Evolutionary conservation across 1,139 yeast species (phyloP), one percentile per base, ranked within the genome.

Genomic region (Hansenula sp.): DNA sequence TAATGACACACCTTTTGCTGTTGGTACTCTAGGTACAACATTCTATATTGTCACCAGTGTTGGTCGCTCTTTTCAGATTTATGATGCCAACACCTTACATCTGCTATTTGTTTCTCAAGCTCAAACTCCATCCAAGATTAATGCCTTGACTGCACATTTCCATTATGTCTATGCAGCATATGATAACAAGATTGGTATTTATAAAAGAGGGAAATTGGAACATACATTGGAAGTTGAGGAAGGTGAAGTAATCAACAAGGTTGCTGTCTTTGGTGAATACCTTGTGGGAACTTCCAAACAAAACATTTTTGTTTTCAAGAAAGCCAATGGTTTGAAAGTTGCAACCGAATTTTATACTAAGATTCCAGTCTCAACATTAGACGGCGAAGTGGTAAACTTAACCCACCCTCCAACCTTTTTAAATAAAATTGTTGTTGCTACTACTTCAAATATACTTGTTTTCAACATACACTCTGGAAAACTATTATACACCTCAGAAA

Each of bases 321-420:
- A 79, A 60, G 65, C 72, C 2, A 51, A 64, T 13, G 73, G 73
- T 1, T 48, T 54, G 45, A 82, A 81, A 55, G 70, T 69, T 50
- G 76, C 89, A 17, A 73, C 81, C 17, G 84, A 81, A 53, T 75
- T 77, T 46, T 85, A 90, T 63, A 81, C 96, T 5, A 71, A 81
- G 13, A 66, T 89, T 43, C 63, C 70, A 41, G 66, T 88, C 41
- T 72, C 82, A 3, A 64, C 70, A 28, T 65, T 82, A 15, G 82
- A 82, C 52, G 96, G 96, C 31, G 73, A 71, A 3, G 74, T 93
- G 28, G 83, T 84, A 12, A 83, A 82, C 31, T 55, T 90, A 25
- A 59, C 79, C 11, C 99, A 94, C 63, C 85, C 95, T 41, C 90
- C 98, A 33, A 93, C 99, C 0, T 91, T 93, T 61, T 68, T 94